phyloP scores from a whole-genome alignment of 345 rosid genomes.

The Carallia brachiata region DNA sequence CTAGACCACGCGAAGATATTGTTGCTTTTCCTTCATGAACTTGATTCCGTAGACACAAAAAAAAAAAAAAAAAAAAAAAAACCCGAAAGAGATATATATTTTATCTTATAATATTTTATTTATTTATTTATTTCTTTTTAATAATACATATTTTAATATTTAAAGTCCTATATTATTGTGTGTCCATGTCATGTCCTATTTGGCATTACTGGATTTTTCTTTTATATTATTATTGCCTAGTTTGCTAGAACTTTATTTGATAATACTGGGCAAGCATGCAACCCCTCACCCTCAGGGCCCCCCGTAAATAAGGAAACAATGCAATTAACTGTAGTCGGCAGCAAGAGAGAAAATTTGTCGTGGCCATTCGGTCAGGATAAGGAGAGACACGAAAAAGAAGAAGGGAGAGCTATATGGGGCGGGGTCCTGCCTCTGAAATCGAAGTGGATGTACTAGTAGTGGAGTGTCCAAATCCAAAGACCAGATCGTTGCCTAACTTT shows the following conservation, averaged over 20 bases:
- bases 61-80: no score
- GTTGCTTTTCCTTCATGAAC: slow-evolving; percentile 24
- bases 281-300: slow-evolving; percentile 15
- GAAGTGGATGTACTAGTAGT: slow-evolving; percentile 32
- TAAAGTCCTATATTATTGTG: no score
- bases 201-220: no score
- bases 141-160: no score
- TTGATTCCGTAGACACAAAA: no score
- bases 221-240: slow-evolving; percentile 17
- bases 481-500: slow-evolving; percentile 26
- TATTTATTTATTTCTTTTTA: no score
- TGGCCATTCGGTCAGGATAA: slow-evolving; percentile 1
- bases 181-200: no score
- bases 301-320: neutral
- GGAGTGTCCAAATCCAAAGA: slow-evolving; percentile 23
- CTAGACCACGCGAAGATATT: slow-evolving; percentile 23
- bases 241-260: slow-evolving; percentile 17
- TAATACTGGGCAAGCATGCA: neutral
- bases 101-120: no score
- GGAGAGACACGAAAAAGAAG: slow-evolving; percentile 1
- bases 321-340: neutral
- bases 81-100: no score
- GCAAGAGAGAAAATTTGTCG: slow-evolving; percentile 12
- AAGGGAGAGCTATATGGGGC: neutral
- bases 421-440: slow-evolving; percentile 33